These are phyloP conservation scores for Neodidymelliopsis sp. DNA, from an alignment of 2,329 filamentous ascomycete genomes.

Conservation along the genomic window DNA sequence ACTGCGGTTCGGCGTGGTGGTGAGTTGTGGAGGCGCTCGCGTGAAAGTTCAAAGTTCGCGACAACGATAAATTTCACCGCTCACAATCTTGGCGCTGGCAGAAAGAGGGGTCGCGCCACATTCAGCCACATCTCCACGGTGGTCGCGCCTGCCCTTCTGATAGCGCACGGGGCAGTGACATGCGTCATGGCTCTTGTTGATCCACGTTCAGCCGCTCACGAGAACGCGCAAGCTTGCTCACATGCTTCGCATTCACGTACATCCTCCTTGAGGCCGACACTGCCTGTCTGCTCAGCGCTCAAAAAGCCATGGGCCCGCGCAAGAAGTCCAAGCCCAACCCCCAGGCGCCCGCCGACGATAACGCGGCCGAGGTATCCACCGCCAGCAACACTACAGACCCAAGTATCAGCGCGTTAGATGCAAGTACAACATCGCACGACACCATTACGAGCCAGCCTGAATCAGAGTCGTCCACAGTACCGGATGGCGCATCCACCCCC, in stretches of 20 bases:
- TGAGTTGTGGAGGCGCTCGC: constrained; percentile 9
- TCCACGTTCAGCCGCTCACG: constrained; percentile 13
- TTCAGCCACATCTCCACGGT: neutral
- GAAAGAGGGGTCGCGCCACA: neutral
- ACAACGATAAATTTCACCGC: constrained; percentile 8
- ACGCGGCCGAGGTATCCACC: constrained; percentile 6
- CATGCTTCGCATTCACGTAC: constrained; percentile 6
- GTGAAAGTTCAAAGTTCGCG: constrained; percentile 27
- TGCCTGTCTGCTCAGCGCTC: constrained; percentile 27
- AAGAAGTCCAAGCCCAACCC: constrained; percentile 53
- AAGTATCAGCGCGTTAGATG: neutral
- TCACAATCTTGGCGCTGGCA: constrained; percentile 28
- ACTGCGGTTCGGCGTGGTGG: constrained; percentile 33
- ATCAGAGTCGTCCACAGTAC: constrained; percentile 21
- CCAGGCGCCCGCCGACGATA: constrained; percentile 36
- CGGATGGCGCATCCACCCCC: constrained; percentile 24
- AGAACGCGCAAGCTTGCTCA: constrained; percentile 8
- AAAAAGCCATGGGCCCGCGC: constrained; percentile 47
- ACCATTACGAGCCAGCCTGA: constrained; percentile 20
- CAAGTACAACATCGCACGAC: constrained; percentile 26
- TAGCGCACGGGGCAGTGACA: constrained; percentile 4
- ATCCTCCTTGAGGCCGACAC: constrained; percentile 19
- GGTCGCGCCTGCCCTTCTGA: constrained; percentile 2
- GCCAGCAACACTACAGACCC: constrained; percentile 4
- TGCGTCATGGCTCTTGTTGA: constrained; percentile 9